Conservation (phyloP, 129 eudicot genomes). For the Helianthus tuberosus region DNA sequence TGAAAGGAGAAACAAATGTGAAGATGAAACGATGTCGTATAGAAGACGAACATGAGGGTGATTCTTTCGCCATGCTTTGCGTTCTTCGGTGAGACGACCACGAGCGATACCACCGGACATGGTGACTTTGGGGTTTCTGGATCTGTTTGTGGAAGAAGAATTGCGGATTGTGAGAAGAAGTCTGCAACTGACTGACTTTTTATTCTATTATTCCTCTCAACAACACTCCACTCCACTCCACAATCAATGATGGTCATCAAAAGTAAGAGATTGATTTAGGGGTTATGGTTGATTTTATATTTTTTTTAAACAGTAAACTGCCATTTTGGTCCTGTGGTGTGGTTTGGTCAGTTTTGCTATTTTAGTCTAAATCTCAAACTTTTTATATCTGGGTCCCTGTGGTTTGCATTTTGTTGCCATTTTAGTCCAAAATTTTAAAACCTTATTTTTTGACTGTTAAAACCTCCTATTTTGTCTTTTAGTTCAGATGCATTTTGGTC, state of each 20-base stretch:
- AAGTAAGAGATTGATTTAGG: too few relatives aligned
- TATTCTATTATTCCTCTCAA: neutral
- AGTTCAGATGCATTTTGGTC: too few relatives aligned
- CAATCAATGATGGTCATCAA: neutral
- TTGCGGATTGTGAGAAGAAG: neutral
- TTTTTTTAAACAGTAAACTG: too few relatives aligned
- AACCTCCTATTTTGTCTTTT: too few relatives aligned
- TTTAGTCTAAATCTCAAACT: too few relatives aligned
- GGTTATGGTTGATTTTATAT: too few relatives aligned
- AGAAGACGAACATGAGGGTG: slow-evolving; percentile 63
- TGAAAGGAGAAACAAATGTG: neutral
- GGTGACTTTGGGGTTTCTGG: slow-evolving; percentile 3
- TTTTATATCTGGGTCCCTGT: too few relatives aligned
- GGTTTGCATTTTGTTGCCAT: too few relatives aligned
- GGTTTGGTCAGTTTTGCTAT: too few relatives aligned
- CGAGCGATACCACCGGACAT: slow-evolving; percentile 90
- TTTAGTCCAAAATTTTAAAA: too few relatives aligned
- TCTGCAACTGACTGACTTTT: slow-evolving; percentile 3
- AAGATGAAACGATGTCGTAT: neutral
- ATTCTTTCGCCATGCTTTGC: slow-evolving; percentile 80
- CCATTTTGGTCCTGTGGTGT: too few relatives aligned
- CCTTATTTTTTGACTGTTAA: too few relatives aligned
- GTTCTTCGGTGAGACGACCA: slow-evolving; percentile 84
- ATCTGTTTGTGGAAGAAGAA: slow-evolving; percentile 2
- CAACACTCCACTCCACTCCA: neutral